Evolutionary conservation across 2,329 filamentous ascomycete genomes (phyloP).

Genomic region (Fusarium aywerte): DNA sequence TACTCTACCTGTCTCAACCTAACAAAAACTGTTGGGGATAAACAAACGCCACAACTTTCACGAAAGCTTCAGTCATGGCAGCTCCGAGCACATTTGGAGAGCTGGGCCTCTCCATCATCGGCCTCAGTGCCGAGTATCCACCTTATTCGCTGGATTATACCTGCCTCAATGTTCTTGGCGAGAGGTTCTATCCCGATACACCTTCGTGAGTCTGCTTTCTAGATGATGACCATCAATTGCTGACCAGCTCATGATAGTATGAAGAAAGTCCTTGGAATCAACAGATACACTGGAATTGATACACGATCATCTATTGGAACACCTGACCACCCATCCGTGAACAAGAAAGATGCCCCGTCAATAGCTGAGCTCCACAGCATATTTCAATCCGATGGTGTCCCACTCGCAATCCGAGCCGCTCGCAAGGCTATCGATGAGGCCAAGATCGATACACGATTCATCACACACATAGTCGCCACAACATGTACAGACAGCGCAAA

Average conservation of each 20-base stretch:
- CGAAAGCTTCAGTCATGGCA: constrained; percentile 51
- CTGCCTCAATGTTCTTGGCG: constrained; percentile 63
- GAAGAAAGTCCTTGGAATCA: constrained; percentile 71
- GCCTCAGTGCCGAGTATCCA: constrained; percentile 70
- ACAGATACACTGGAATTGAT: constrained; percentile 73
- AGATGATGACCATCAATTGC: not conserved
- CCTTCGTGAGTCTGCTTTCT: constrained; percentile 61
- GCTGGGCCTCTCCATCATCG: constrained; percentile 69
- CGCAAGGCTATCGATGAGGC: constrained; percentile 67
- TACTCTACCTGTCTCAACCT: constrained; percentile 12
- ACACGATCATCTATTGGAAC: constrained; percentile 70
- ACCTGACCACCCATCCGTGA: constrained; percentile 70
- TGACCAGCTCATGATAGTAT: constrained; percentile 56
- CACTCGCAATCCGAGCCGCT: constrained; percentile 65
- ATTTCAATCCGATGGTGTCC: constrained; percentile 68
- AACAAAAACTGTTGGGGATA: constrained; percentile 36
- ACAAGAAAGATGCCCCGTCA: constrained; percentile 61
- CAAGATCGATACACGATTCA: constrained; percentile 60
- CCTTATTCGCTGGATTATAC: constrained; percentile 63
- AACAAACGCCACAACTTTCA: constrained; percentile 10
- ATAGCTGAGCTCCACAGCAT: constrained; percentile 65
- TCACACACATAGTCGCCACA: constrained; percentile 74
- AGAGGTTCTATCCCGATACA: constrained; percentile 68
- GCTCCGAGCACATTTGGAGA: constrained; percentile 57
- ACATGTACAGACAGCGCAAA: constrained; percentile 77